Conservation (phyloP, 2,329 filamentous ascomycete genomes). For the Xylariales sp. region DNA sequence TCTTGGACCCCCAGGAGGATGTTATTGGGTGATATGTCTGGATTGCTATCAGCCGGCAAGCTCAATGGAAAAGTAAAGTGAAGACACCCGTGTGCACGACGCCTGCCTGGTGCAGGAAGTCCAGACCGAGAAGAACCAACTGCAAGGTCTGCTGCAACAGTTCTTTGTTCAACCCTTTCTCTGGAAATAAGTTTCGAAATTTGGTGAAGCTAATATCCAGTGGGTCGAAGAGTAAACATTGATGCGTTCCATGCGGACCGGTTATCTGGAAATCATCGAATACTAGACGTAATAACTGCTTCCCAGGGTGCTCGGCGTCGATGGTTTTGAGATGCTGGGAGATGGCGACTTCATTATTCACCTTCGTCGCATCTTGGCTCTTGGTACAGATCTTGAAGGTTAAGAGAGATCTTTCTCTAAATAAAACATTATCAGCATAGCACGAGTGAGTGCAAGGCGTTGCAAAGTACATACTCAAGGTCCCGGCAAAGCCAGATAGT, state of each 20-base stretch:
- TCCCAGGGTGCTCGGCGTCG: conserved; percentile 13
- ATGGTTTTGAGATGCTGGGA: conserved; percentile 14
- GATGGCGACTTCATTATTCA: conserved; percentile 14
- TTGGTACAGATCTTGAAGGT: conserved; percentile 14
- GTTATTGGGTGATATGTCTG: conserved; percentile 24
- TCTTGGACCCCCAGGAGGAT: conserved; percentile 19
- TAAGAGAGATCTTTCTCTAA: neutral
- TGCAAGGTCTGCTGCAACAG: conserved; percentile 19
- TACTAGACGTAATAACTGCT: conserved; percentile 9
- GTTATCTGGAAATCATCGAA: conserved; percentile 13
- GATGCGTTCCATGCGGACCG: conserved; percentile 16
- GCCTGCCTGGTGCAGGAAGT: conserved; percentile 15
- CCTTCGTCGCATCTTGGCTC: conserved; percentile 2
- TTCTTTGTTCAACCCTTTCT: conserved; percentile 16
- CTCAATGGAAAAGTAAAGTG: neutral
- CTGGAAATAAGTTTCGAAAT: conserved; percentile 18
- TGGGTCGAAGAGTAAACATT: conserved; percentile 17
- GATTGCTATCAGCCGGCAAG: neutral
- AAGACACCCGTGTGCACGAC: conserved; percentile 17
- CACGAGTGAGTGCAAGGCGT: neutral
- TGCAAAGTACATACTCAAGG: conserved; percentile 11
- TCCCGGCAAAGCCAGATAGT: conserved; percentile 19
- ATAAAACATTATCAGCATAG: neutral
- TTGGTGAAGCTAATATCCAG: conserved; percentile 17
- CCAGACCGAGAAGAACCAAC: conserved; percentile 15